Evolutionary conservation across 2,329 filamentous ascomycete genomes (phyloP).

Genomic region (Saccharata proteae): DNA sequence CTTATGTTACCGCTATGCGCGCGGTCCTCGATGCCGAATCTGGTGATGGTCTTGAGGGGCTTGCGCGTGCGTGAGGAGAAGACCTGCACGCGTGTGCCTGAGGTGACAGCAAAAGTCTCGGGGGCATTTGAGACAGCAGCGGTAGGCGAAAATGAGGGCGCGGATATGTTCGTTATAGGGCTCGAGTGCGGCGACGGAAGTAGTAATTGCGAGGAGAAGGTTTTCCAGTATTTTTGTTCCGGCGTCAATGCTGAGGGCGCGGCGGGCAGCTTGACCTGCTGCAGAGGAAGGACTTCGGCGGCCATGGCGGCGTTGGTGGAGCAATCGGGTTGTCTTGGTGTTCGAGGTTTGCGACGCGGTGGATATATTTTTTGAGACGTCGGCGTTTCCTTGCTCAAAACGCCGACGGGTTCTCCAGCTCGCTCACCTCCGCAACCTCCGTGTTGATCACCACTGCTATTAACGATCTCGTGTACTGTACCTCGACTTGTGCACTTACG

Average conservation of each 20-base stretch:
- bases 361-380: conserved; percentile 6
- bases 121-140: conserved; percentile 25
- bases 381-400: conserved; percentile 1
- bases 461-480: too few relatives aligned
- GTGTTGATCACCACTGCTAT: neutral
- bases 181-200: conserved; percentile 84
- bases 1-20: conserved; percentile 83
- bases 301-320: conserved; percentile 50
- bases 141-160: conserved; percentile 37
- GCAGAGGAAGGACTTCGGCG: conserved; percentile 69
- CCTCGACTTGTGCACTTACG: neutral
- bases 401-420: neutral
- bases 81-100: conserved; percentile 82
- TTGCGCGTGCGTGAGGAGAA: conserved; percentile 89
- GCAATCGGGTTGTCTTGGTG: conserved; percentile 1
- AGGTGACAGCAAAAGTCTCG: conserved; percentile 85
- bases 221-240: conserved; percentile 93
- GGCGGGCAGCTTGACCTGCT: conserved; percentile 69
- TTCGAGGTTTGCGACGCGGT: conserved; percentile 2
- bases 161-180: conserved; percentile 82
- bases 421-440: neutral
- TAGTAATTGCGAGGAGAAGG: conserved; percentile 82
- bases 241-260: conserved; percentile 74
- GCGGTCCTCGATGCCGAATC: conserved; percentile 68
- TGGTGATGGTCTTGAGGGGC: conserved; percentile 82